Conservation (phyloP, 2,329 filamentous ascomycete genomes). For the Aspergillus quadricinctus region DNA sequence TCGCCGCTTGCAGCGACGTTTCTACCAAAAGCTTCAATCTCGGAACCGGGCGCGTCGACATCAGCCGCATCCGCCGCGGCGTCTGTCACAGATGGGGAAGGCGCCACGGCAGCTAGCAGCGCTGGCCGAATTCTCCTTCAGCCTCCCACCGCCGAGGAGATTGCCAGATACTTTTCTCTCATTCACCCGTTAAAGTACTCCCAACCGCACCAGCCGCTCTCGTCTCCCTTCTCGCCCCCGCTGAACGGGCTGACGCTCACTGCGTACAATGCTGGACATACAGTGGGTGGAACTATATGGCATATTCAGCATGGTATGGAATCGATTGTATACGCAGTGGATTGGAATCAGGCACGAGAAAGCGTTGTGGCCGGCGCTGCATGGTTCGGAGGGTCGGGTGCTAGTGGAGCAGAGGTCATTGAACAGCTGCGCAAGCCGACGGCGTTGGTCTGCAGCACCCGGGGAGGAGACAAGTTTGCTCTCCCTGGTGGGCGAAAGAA, state of each 20-base stretch:
- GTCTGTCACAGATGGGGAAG: conserved; percentile 23
- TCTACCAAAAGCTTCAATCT: conserved; percentile 68
- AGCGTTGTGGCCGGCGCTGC: conserved; percentile 91
- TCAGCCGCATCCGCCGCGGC: conserved; percentile 30
- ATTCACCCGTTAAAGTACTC: conserved; percentile 95
- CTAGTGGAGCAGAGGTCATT: conserved; percentile 81
- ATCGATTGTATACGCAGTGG: conserved; percentile 93
- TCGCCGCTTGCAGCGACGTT: conserved; percentile 83
- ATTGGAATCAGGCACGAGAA: conserved; percentile 97
- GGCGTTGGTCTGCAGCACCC: conserved; percentile 85
- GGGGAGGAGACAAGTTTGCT: conserved; percentile 68
- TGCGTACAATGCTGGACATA: conserved; percentile 94
- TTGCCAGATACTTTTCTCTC: conserved; percentile 83
- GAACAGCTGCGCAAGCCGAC: conserved; percentile 92
- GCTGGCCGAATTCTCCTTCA: conserved; percentile 51
- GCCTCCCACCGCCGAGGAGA: conserved; percentile 80
- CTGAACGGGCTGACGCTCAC: conserved; percentile 90
- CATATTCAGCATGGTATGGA: conserved; percentile 96
- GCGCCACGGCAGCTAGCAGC: conserved; percentile 28
- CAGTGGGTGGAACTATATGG: conserved; percentile 96
- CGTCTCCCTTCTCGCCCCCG: conserved; percentile 82
- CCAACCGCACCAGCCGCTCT: conserved; percentile 85
- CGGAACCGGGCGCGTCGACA: conserved; percentile 49
- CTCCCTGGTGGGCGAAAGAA: conserved; percentile 69
- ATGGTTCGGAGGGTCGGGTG: conserved; percentile 80